These are phyloP conservation scores for Leccinum pallidistipes DNA, from an alignment of 1,284 basidiomycete species.

Conservation along the genomic window DNA sequence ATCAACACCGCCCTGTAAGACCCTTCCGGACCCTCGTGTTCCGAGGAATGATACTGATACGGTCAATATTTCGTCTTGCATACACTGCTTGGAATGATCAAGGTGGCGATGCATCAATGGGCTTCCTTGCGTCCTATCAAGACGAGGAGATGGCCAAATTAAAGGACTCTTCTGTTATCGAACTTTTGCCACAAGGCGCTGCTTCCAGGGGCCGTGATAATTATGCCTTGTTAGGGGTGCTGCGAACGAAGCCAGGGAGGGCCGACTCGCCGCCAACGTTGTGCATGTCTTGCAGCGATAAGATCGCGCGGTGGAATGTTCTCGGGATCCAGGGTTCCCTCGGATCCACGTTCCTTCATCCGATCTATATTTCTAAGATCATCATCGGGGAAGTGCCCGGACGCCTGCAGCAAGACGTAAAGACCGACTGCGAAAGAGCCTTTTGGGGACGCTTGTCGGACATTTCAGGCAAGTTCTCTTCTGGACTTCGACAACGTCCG, in stretches of 20 bases:
- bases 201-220: conserved; percentile 77
- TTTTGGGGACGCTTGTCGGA: conserved; percentile 50
- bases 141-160: conserved; percentile 66
- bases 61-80: not conserved
- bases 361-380: conserved; percentile 64
- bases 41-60: conserved; percentile 2
- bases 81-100: not conserved
- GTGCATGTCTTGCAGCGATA: conserved; percentile 90
- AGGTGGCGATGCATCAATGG: conserved; percentile 92
- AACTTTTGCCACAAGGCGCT: conserved; percentile 36
- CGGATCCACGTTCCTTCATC: conserved; percentile 53
- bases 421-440: conserved; percentile 61
- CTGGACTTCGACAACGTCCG: not conserved
- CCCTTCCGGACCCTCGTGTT: not conserved
- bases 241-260: conserved; percentile 90
- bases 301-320: conserved; percentile 81
- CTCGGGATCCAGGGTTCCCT: conserved; percentile 86
- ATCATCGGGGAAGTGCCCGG: conserved; percentile 70
- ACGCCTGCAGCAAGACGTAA: conserved; percentile 42
- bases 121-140: conserved; percentile 71
- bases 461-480: conserved; percentile 36
- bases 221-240: conserved; percentile 69
- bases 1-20: conserved; percentile 86
- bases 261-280: conserved; percentile 79
- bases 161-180: conserved; percentile 51